phyloP scores from a whole-genome alignment of 306 rosid species.

The Pyrus betulifolia region DNA sequence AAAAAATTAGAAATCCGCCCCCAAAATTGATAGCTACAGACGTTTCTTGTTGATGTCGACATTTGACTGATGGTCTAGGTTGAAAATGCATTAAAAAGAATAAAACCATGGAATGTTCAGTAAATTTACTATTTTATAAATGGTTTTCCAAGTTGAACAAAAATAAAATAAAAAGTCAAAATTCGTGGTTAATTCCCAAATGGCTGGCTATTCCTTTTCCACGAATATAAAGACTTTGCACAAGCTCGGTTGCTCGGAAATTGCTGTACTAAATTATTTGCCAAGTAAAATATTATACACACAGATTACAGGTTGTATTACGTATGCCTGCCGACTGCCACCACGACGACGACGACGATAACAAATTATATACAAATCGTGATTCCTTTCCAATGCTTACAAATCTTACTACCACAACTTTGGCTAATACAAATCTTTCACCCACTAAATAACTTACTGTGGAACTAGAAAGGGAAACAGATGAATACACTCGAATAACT shows the following conservation, averaged over 20 bases:
- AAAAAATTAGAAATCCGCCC: background rate
- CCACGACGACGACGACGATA: too few species aligned
- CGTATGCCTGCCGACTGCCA: background rate
- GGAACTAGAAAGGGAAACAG: background rate
- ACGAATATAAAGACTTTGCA: background rate
- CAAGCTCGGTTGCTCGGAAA: background rate
- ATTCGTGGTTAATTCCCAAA: background rate
- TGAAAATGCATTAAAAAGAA: background rate
- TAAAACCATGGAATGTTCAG: background rate
- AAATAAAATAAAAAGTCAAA: background rate
- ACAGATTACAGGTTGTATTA: background rate
- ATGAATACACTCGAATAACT: constrained; percentile 11
- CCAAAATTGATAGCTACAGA: background rate
- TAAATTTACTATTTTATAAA: too few species aligned
- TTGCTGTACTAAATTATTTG: background rate
- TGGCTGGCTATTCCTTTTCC: background rate
- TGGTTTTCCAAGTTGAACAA: background rate
- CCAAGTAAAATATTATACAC: background rate
- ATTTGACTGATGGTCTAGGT: background rate
- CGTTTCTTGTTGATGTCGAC: background rate
- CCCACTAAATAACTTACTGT: background rate
- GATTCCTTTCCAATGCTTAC: background rate
- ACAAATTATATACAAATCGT: background rate
- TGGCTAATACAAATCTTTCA: background rate
- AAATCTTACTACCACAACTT: background rate